These are phyloP conservation scores for Alternaria postmessia DNA, from an alignment of 2,329 filamentous ascomycete species.

Conservation along the genomic window DNA sequence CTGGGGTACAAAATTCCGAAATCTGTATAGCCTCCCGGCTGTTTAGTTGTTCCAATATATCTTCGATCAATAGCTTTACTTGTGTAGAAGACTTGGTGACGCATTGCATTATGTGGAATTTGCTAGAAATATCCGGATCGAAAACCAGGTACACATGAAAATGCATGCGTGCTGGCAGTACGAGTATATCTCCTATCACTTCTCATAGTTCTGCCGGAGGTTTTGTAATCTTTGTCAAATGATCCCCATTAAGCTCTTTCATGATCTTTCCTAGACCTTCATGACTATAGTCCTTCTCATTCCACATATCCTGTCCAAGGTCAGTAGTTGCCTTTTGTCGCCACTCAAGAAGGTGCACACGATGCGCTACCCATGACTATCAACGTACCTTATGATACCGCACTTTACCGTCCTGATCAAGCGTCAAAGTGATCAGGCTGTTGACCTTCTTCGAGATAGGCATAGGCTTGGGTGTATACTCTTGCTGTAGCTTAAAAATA, in stretches of 20 bases:
- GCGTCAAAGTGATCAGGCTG: slow-evolving; percentile 61
- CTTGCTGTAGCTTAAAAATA: slow-evolving; percentile 59
- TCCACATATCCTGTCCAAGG: slow-evolving; percentile 61
- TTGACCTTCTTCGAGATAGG: slow-evolving; percentile 60
- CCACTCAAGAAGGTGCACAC: not conserved
- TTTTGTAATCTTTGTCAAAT: slow-evolving; percentile 55
- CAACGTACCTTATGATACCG: slow-evolving; percentile 60
- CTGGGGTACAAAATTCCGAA: not conserved
- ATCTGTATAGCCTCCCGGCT: not conserved
- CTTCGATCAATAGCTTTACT: not conserved
- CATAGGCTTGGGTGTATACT: slow-evolving; percentile 55
- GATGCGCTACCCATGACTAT: not conserved
- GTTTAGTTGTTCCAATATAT: not conserved
- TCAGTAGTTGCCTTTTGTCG: not conserved
- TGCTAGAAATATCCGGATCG: not conserved
- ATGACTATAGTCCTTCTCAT: slow-evolving; percentile 66
- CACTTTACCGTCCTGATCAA: slow-evolving; percentile 65
- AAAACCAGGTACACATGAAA: not conserved
- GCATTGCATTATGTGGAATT: not conserved
- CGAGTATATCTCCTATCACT: not conserved
- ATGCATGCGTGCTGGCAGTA: not conserved
- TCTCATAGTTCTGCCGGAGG: slow-evolving; percentile 41
- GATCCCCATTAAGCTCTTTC: slow-evolving; percentile 60
- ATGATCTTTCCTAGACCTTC: slow-evolving; percentile 61
- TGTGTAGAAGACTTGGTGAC: not conserved